Evolutionary conservation across 1,139 yeast species (phyloP).

Genomic region (Lipomyces yarrowii): DNA sequence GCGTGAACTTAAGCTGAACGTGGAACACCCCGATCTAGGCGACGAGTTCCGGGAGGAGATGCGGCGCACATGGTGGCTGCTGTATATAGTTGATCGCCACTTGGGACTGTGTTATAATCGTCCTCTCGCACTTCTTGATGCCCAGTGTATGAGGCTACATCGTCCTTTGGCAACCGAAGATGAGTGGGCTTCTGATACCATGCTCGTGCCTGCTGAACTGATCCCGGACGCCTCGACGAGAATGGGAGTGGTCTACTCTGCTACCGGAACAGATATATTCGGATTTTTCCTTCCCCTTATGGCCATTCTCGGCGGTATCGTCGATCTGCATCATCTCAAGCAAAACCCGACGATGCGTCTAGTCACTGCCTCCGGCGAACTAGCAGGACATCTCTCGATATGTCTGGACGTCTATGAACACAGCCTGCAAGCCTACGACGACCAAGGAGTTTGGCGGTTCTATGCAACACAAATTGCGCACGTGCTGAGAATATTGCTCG

Average conservation of each 20-base stretch:
- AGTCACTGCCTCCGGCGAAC: conserved; percentile 5
- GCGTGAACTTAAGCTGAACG: conserved; percentile 41
- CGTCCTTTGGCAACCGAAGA: conserved; percentile 44
- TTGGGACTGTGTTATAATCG: conserved; percentile 47
- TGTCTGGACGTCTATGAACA: conserved; percentile 26
- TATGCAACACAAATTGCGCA: conserved; percentile 34
- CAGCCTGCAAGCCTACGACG: conserved; percentile 17
- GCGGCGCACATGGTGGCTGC: conserved; percentile 50
- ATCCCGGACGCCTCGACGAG: conserved; percentile 30
- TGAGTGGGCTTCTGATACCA: conserved; percentile 41
- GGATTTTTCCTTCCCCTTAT: conserved; percentile 36
- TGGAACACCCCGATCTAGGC: conserved; percentile 38
- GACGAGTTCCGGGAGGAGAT: conserved; percentile 47
- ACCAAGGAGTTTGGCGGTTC: conserved; percentile 30
- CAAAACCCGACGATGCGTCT: conserved; percentile 29
- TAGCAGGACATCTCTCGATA: conserved; percentile 19
- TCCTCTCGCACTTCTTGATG: conserved; percentile 43
- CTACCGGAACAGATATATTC: conserved; percentile 34
- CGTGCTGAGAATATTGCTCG: conserved; percentile 32
- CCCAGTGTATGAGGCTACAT: conserved; percentile 42
- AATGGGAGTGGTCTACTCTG: conserved; percentile 21
- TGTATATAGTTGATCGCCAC: conserved; percentile 48
- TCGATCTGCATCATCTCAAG: conserved; percentile 32
- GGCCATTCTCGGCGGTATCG: conserved; percentile 35
- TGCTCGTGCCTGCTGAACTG: conserved; percentile 36